phyloP scores from a whole-genome alignment of 768 basidiomycete species.

The Trametes cinnabarina region DNA sequence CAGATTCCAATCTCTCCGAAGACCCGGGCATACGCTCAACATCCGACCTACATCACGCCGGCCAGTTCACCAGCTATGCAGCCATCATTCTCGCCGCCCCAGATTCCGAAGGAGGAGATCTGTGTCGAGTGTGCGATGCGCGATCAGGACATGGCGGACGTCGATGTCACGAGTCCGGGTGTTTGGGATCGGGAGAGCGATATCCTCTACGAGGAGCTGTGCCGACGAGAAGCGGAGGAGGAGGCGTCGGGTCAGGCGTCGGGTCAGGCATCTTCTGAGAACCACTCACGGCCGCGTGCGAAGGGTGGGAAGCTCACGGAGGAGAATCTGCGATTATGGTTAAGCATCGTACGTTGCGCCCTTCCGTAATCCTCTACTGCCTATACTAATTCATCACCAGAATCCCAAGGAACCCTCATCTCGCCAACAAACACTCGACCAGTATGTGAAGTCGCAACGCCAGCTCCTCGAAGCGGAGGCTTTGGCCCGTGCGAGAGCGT shows the following conservation, averaged over 20 bases:
- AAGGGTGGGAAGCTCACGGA: constrained; percentile 71
- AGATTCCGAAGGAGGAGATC: constrained; percentile 67
- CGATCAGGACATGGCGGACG: constrained; percentile 96
- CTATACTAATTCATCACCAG: constrained; percentile 38
- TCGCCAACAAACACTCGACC: constrained; percentile 75
- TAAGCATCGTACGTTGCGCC: constrained; percentile 63
- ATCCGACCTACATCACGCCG: constrained; percentile 74
- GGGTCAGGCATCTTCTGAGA: constrained; percentile 49
- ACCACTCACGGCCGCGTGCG: constrained; percentile 56
- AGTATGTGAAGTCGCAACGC: constrained; percentile 81
- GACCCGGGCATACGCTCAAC: constrained; percentile 66
- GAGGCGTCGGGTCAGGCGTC: constrained; percentile 49
- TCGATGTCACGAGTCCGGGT: constrained; percentile 81
- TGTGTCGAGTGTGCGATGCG: constrained; percentile 99
- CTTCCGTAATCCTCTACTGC: background rate
- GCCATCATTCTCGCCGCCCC: constrained; percentile 55
- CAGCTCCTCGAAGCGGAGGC: constrained; percentile 81
- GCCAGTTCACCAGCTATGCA: constrained; percentile 52
- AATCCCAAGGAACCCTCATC: constrained; percentile 89
- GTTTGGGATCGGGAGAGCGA: constrained; percentile 94
- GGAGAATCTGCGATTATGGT: constrained; percentile 78
- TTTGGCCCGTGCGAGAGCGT: constrained; percentile 70
- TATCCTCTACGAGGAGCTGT: constrained; percentile 71
- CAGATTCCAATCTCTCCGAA: constrained; percentile 64
- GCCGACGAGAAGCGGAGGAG: constrained; percentile 69